phyloP scores from a whole-genome alignment of 163 green algal genomes.

The Scenedesmus sp. region DNA sequence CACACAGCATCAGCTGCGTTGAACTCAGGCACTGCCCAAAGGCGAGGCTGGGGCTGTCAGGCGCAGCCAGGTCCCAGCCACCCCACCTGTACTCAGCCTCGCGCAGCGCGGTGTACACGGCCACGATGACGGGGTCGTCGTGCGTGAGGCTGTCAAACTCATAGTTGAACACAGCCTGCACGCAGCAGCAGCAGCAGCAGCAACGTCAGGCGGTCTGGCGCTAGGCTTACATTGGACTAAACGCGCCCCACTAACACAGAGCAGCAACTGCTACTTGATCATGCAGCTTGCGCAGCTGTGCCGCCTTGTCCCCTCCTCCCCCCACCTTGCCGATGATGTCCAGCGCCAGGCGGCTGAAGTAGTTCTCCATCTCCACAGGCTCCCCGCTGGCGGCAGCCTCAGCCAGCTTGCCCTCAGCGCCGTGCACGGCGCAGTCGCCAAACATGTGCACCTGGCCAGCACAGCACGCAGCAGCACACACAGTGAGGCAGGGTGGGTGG shows the following conservation, averaged over 20 bases:
- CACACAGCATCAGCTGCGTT: neutral
- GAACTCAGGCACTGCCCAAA: too few relatives aligned
- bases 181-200: neutral
- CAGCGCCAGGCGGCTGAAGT: slow-evolving; percentile 92
- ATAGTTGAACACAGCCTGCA: slow-evolving; percentile 97
- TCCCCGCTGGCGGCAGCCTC: slow-evolving; percentile 41
- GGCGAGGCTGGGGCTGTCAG: too few relatives aligned
- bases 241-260: neutral
- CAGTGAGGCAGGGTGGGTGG: too few relatives aligned
- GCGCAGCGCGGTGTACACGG: slow-evolving; percentile 94
- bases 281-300: neutral
- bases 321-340: slow-evolving; percentile 94
- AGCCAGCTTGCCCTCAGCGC: slow-evolving; percentile 37
- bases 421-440: slow-evolving; percentile 79
- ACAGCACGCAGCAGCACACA: too few relatives aligned
- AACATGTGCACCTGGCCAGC: slow-evolving; percentile 81
- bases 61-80: neutral
- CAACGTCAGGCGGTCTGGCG: too few relatives aligned
- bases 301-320: too few relatives aligned
- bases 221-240: too few relatives aligned
- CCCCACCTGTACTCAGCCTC: slow-evolving; percentile 92
- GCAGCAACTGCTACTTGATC: slow-evolving; percentile 66
- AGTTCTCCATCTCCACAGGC: slow-evolving; percentile 95
- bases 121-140: slow-evolving; percentile 94
- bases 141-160: slow-evolving; percentile 94